Conservation (phyloP, 768 basidiomycete genomes). For the Naganishia onofrii region DNA sequence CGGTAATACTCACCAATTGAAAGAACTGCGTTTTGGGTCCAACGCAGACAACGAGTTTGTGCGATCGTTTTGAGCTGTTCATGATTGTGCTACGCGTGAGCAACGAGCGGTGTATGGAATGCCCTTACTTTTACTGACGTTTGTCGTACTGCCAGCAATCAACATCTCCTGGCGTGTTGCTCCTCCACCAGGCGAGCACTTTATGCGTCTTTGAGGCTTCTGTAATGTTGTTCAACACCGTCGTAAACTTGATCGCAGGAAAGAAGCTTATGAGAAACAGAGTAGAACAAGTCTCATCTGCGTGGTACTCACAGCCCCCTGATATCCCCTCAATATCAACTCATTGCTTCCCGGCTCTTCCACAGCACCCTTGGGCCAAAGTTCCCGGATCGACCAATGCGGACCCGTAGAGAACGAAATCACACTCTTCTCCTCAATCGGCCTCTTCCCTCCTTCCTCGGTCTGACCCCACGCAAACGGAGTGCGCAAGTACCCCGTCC, state of each 20-base stretch:
- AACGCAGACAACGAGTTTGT: not conserved
- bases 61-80: slow-evolving; percentile 17
- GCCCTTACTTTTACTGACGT: slow-evolving; percentile 23
- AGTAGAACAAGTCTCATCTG: no score
- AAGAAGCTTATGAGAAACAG: no score
- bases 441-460: not conserved
- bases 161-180: slow-evolving; percentile 11
- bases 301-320: not conserved
- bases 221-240: not conserved
- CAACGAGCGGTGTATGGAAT: no score
- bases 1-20: slow-evolving; percentile 3
- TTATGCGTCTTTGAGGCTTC: slow-evolving; percentile 1
- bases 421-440: not conserved
- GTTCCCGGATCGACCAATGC: slow-evolving; percentile 10
- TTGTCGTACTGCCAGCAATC: slow-evolving; percentile 21
- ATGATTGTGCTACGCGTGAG: not conserved
- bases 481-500: not conserved
- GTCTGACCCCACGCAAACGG: not conserved
- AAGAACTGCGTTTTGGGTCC: not conserved
- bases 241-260: not conserved
- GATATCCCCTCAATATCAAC: not conserved
- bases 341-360: not conserved
- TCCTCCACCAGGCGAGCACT: slow-evolving; percentile 20
- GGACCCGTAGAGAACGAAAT: not conserved
- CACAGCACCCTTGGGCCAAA: not conserved